A percentile compares a stretch with the other conserved stretches of the same genome.
phyloP scores from a whole-genome alignment of 2,329 filamentous ascomycete genomes.

The Alternaria alternata region DNA sequence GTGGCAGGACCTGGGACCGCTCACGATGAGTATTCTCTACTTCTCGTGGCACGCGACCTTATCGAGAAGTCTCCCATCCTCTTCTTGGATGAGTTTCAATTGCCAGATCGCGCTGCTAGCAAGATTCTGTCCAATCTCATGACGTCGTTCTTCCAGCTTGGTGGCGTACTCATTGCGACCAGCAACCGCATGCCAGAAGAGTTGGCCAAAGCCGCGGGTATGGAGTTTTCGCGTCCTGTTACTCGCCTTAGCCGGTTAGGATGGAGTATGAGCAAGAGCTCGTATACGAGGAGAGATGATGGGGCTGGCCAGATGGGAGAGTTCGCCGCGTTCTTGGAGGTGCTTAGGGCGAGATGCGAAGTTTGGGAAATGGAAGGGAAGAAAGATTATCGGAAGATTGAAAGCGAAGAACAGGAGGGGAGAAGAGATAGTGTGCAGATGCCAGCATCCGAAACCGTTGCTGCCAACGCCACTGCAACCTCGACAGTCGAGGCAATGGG shows the following conservation, averaged over 20 bases:
- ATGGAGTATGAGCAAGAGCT: slow-evolving; percentile 58
- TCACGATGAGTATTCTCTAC: slow-evolving; percentile 70
- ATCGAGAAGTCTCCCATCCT: slow-evolving; percentile 77
- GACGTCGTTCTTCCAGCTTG: slow-evolving; percentile 81
- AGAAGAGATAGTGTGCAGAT: slow-evolving; percentile 10
- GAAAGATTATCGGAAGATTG: slow-evolving; percentile 70
- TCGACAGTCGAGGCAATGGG: neutral
- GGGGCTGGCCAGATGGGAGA: slow-evolving; percentile 65
- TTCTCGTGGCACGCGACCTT: slow-evolving; percentile 79
- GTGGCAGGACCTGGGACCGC: slow-evolving; percentile 19
- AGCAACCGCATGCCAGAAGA: slow-evolving; percentile 87
- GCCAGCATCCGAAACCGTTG: neutral
- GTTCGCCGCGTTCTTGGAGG: slow-evolving; percentile 78
- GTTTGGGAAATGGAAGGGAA: slow-evolving; percentile 84
- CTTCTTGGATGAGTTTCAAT: slow-evolving; percentile 84
- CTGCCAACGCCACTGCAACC: neutral
- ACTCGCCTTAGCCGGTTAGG: slow-evolving; percentile 48
- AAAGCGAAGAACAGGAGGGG: slow-evolving; percentile 35
- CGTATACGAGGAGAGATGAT: slow-evolving; percentile 52
- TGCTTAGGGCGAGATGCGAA: slow-evolving; percentile 79
- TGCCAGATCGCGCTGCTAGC: slow-evolving; percentile 78
- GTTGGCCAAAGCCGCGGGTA: slow-evolving; percentile 75
- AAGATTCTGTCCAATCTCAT: slow-evolving; percentile 83
- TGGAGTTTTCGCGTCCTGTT: slow-evolving; percentile 69
- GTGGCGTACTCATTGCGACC: slow-evolving; percentile 80